phyloP scores from a whole-genome alignment of 768 basidiomycete genomes.

The Lactarius vividus region DNA sequence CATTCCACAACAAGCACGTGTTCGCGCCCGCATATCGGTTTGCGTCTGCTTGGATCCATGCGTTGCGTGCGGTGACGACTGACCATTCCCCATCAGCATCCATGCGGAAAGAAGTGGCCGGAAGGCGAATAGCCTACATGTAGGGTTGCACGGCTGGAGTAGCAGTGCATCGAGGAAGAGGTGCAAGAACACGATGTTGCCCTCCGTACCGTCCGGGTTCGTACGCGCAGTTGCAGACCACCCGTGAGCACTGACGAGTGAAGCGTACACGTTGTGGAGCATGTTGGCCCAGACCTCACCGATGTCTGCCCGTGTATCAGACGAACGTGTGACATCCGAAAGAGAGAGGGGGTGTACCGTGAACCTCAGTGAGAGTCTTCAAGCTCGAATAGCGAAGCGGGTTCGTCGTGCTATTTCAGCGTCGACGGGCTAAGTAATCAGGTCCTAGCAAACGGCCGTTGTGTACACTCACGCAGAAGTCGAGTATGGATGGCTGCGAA shows the following conservation, averaged over 20 bases:
- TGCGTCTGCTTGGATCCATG: constrained; percentile 51
- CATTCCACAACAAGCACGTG: constrained; percentile 44
- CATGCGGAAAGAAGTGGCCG: not conserved
- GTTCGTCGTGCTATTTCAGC: no score
- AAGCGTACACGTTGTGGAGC: constrained; percentile 39
- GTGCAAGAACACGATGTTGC: constrained; percentile 51
- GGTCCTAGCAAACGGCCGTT: no score
- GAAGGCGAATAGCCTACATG: constrained; percentile 37
- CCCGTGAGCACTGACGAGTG: constrained; percentile 33
- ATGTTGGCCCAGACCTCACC: constrained; percentile 58
- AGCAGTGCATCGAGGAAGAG: constrained; percentile 51
- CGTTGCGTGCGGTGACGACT: constrained; percentile 48
- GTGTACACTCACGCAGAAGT: no score
- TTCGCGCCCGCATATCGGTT: constrained; percentile 47
- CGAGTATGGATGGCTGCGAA: no score
- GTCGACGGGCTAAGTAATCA: no score
- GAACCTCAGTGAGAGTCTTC: no score
- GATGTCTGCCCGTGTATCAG: constrained; percentile 36
- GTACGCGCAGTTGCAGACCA: constrained; percentile 39
- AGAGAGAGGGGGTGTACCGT: not conserved
- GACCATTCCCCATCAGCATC: not conserved
- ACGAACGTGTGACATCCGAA: not conserved
- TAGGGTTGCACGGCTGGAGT: constrained; percentile 49
- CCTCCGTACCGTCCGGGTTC: constrained; percentile 40
- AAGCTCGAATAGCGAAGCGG: no score